Percentiles rank a stretch among this genome's conserved stretches.
Conservation (phyloP, 768 basidiomycete genomes). For the Macrolepiota albuminosa region DNA sequence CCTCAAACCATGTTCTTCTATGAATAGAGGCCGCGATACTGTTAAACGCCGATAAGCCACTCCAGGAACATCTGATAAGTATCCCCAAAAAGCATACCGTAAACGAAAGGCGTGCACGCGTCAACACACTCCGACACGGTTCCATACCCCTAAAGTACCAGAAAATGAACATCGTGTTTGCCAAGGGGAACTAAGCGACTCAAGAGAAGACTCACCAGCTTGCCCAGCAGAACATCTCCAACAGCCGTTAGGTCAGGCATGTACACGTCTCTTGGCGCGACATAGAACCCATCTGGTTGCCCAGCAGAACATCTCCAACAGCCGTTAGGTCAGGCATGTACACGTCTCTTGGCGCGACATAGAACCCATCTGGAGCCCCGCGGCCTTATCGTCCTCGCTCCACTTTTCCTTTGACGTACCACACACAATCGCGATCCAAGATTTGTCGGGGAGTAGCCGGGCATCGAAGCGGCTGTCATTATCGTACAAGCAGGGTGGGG, state of each 20-base stretch:
- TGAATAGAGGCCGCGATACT: conserved; percentile 77
- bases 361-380: conserved; percentile 60
- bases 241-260: conserved; percentile 79
- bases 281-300: conserved; percentile 74
- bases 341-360: conserved; percentile 68
- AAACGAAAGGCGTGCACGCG: conserved; percentile 72
- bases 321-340: conserved; percentile 84
- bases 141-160: conserved; percentile 59
- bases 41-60: not conserved
- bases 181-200: conserved; percentile 1
- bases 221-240: conserved; percentile 73
- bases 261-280: conserved; percentile 73
- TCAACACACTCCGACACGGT: conserved; percentile 80
- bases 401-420: conserved; percentile 62
- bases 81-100: conserved; percentile 42
- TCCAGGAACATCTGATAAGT: not conserved
- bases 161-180: conserved; percentile 1
- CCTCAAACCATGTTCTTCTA: conserved; percentile 75
- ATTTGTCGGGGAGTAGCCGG: conserved; percentile 55
- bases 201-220: conserved; percentile 44
- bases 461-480: conserved; percentile 24
- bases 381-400: conserved; percentile 24
- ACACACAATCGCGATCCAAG: conserved; percentile 80
- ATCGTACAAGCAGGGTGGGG: not conserved
- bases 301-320: conserved; percentile 67